Evolutionary conservation across 2,329 filamentous ascomycete species (phyloP), one percentile per base, ranked within the genome.

Genomic region (Pezicula neosporulosa): DNA sequence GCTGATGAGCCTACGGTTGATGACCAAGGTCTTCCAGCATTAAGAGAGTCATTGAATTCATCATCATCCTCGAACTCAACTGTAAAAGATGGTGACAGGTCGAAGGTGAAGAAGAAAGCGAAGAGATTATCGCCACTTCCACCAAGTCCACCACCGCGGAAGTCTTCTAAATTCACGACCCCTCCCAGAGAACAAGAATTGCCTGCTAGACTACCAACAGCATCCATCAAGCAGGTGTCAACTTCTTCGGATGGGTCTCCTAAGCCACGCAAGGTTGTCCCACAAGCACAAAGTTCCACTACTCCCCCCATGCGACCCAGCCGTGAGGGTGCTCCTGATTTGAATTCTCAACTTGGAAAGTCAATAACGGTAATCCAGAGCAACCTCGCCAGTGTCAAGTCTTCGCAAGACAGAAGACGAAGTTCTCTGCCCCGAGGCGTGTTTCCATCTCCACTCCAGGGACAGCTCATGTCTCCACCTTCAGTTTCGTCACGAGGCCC

Each of bases 1-100:
- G 78, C 81, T 42, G 61, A 61, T n/a, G 77, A 77, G 19, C 68
- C 70, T 37, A 66, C 67, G 33, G 67, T 73, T 21, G 78, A 84
- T 43, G 73, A 76, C 10, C 76, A 81, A 53, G 82, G 81, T 4
- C 74, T 90, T 36, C 77, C 85, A 35, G 78, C 82, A 6, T 82
- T 90, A 6, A 78, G 84, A 49, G 87, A 91, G 63, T 86, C 86
- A 1, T 72, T 83, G 5, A 86, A 79, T 19, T 90, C 87, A 1
- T 90, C 87, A 1, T 90, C 87, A 0, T 90, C 87, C 0, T 89
- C 86, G 5, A 82, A 80, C 54, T 89, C 86, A 6, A 89, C 85
- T 2, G 78, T 88, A 8, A 77, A 82, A 33, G 77, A 72, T 15
- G 76, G 73, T 21, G 75, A 75, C 12, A 74, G 66, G 54, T 76